Evolutionary conservation across 2,329 filamentous ascomycete genomes (phyloP), one percentile per base, ranked within the genome.

Genomic region (Penicillium sp.): DNA sequence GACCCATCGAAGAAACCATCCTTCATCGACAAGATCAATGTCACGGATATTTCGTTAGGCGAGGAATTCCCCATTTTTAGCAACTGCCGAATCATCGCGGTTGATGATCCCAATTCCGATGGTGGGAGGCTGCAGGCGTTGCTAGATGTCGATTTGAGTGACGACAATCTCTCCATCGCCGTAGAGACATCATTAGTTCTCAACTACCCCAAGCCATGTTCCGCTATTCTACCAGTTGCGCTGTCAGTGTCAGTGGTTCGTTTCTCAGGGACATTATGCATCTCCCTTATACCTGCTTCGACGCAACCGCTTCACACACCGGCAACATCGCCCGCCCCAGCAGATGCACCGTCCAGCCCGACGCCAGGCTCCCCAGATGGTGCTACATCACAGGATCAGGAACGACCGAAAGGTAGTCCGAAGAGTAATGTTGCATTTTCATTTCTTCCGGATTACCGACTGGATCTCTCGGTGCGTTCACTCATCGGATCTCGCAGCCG

Each of bases 11-110:
- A 92, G 44, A 84, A 92, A 38, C 92, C 92, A 0, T 85, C 89
- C 49, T 98, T 94, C 62, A 73, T 98, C 20, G 90, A 94, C 60
- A 85, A 92, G 58, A 96, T 98, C 46, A 82, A 82, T 16, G 85
- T 98, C 37, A 95, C 89, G 2, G 90, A 98, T 66, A 80, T 98
- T 43, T 93, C 84, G 34, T 72, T 98, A 3, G 92, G 92, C 18
- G 92, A 98, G 55, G 92, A 98, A 55, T 98, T 96, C 49, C 92
- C 92, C 17, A 98, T 98, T 36, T 94, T 98, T 64, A 95, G 89
- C 70, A 98, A 98, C 64, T 96, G 92, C 59, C 80, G 92, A 42
- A 84, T 98, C 38, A 95, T 95, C 44, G 87, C 89, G 2, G 85
- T 95, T 0, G 68, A 71, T 37, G 69, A 72, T 25, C 64, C 67